Conservation (phyloP, 2,329 filamentous ascomycete genomes). For the Sporothrix curviconia region DNA sequence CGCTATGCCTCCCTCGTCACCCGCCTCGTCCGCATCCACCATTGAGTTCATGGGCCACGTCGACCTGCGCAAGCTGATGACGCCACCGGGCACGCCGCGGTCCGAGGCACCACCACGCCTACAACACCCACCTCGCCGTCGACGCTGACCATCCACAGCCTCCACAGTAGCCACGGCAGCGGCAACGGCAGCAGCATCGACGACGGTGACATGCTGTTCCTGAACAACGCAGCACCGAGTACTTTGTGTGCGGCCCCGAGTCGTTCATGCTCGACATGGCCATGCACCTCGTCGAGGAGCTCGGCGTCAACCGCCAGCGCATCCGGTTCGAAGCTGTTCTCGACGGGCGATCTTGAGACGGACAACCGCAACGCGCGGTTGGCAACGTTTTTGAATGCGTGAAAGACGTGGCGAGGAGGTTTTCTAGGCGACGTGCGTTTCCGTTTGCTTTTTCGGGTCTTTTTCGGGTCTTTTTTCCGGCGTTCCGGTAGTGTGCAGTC, state of each 20-base stretch:
- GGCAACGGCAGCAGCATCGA: constrained; percentile 28
- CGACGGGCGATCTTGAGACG: constrained; percentile 31
- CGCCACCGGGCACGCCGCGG: neutral
- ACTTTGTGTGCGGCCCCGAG: constrained; percentile 50
- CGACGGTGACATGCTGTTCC: constrained; percentile 37
- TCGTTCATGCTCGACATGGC: constrained; percentile 48
- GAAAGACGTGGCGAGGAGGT: neutral
- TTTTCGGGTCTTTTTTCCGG: neutral
- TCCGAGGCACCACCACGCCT: constrained; percentile 8
- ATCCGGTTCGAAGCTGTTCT: constrained; percentile 44
- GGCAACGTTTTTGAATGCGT: constrained; percentile 3
- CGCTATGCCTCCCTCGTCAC: constrained; percentile 26
- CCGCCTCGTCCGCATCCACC: constrained; percentile 26
- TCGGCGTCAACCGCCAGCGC: constrained; percentile 33
- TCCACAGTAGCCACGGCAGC: constrained; percentile 37
- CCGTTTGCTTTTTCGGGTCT: neutral
- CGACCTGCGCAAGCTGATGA: constrained; percentile 39
- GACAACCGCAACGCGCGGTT: constrained; percentile 15
- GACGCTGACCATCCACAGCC: constrained; percentile 28
- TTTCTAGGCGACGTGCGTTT: neutral
- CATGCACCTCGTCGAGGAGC: constrained; percentile 32
- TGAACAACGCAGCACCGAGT: constrained; percentile 42
- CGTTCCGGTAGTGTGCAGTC: no score
- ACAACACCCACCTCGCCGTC: constrained; percentile 16
- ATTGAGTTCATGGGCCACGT: constrained; percentile 40